Base-by-base conservation (phyloP, 129 eudicot genomes). In the Centaurea solstitialis region DNA sequence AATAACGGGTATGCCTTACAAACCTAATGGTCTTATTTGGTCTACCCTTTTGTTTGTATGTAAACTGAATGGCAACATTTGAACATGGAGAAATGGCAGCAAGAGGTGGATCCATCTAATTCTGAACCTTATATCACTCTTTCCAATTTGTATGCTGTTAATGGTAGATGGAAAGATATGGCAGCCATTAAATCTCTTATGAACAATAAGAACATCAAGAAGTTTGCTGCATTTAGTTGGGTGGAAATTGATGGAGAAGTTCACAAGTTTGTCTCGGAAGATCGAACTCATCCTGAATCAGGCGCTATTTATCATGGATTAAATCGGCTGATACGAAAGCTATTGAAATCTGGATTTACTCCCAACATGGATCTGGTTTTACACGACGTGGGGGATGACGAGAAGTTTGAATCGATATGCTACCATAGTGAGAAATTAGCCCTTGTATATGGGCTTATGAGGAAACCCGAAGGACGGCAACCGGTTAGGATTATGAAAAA, bases 221-320 rank as follows among this genome's bases (percentile, higher is more conserved):
- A 89, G 75, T 84, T 82, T 76, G 84, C 89, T 11, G 93, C 90
- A 9, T 87, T 50, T 78, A 89, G 93, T 45, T 85, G 87, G 91
- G 73, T 85, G 11, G 93, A 89, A 78, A 64, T 85, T 37, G 90
- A 83, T 62, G 87, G 88, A 24, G 62, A 75, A 68, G 87, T 82
- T 21, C 75, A 87, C 41, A 87, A 81, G 68, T 89, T 89, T 76
- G 83, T 87, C 20, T 80, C 90, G 9, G 89, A 77, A 84, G 93
- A 89, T 84, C 83, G 83, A 68, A 79, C 73, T 37, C 90, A 87
- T 77, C 87, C 89, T 13, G 90, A 89, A 68, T 81, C 86, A 59
- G 68, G 81, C 53, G 61, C 76, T 33, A 84, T 89, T 28, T 83
- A 86, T 86, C 87, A 23, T 4, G 68, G 64, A 73, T 73, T 89